Conservation (phyloP, 306 rosid genomes). For the Vicia sativa region DNA sequence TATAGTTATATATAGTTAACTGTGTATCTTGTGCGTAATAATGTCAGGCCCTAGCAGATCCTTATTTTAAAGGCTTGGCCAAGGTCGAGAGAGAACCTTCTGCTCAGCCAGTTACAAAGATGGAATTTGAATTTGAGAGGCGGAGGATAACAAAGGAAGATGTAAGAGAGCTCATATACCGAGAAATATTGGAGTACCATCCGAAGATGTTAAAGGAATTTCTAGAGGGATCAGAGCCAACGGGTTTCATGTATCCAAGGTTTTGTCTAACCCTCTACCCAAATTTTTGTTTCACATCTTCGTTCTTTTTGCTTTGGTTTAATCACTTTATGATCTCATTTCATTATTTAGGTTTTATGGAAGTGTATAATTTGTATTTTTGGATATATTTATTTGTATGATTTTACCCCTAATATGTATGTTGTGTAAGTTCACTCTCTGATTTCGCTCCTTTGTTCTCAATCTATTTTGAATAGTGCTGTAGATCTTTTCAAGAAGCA, state of each 20-base stretch:
- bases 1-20: constrained; percentile 27
- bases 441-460: background rate
- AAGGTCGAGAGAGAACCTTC: constrained; percentile 98
- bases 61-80: constrained; percentile 97
- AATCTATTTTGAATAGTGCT: constrained; percentile 59
- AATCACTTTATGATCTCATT: constrained; percentile 13
- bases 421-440: constrained; percentile 7
- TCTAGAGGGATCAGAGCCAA: constrained; percentile 96
- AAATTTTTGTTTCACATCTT: constrained; percentile 27
- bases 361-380: too few relatives aligned
- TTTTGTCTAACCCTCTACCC: constrained; percentile 38
- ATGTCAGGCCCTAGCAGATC: constrained; percentile 92
- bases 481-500: constrained; percentile 99
- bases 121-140: constrained; percentile 99
- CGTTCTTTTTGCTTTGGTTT: background rate
- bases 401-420: constrained; percentile 18
- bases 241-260: constrained; percentile 99
- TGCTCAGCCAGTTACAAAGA: constrained; percentile 96
- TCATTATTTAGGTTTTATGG: too few relatives aligned
- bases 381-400: constrained; percentile 16
- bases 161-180: constrained; percentile 94
- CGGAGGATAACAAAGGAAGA: constrained; percentile 98
- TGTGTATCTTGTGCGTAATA: constrained; percentile 35
- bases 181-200: constrained; percentile 94
- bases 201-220: constrained; percentile 94